phyloP scores from a whole-genome alignment of 2,329 filamentous ascomycete species.

The Epichloe hybrida region DNA sequence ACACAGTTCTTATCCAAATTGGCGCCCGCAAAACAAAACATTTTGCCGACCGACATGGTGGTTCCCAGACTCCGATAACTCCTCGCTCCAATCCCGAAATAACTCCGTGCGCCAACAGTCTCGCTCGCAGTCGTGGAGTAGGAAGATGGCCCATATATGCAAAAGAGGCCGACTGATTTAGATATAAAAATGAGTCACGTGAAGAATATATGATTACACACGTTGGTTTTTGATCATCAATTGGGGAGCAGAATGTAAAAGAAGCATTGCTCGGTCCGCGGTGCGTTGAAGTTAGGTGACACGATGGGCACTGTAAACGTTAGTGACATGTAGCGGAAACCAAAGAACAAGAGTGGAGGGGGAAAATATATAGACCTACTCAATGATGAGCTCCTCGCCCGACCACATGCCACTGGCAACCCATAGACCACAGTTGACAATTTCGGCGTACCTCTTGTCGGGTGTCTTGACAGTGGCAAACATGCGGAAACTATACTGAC shows the following conservation, averaged over 20 bases:
- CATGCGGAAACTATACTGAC: slow-evolving; percentile 34
- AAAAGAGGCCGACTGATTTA: not conserved
- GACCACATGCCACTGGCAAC: slow-evolving; percentile 35
- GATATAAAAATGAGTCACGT: not conserved
- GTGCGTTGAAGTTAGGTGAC: not conserved
- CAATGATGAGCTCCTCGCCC: slow-evolving; percentile 31
- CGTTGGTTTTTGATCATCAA: no score
- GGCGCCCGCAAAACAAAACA: not conserved
- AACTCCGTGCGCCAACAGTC: not conserved
- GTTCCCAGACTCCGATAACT: not conserved
- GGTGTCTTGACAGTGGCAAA: slow-evolving; percentile 36
- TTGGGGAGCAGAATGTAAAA: not conserved
- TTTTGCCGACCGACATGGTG: not conserved
- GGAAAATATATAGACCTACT: slow-evolving; percentile 19
- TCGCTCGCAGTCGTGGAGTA: no score
- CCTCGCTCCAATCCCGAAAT: not conserved
- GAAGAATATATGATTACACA: not conserved
- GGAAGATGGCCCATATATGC: not conserved
- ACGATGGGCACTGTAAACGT: slow-evolving; percentile 3
- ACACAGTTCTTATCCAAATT: not conserved
- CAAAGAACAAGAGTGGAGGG: not conserved
- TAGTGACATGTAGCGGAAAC: not conserved
- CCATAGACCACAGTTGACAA: slow-evolving; percentile 36
- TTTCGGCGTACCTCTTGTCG: slow-evolving; percentile 34
- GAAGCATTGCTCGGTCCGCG: not conserved